Evolutionary conservation across 2,329 filamentous ascomycete genomes (phyloP), one percentile per base, ranked within the genome.

Genomic region (Exserohilum rostratum): DNA sequence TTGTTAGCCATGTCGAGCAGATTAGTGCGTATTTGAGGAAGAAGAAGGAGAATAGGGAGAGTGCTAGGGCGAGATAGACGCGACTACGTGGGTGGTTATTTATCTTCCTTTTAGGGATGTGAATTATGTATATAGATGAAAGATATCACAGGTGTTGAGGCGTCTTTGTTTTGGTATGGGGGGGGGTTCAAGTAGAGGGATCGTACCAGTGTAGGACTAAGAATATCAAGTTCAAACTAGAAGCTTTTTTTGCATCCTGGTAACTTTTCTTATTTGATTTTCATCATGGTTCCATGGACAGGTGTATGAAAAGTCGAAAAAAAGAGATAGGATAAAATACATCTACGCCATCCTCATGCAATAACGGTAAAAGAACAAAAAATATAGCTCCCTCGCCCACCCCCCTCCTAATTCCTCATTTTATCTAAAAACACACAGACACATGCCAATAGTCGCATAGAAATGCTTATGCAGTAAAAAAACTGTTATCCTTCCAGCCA

Each of bases 1-100:
- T 99, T 73, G 92, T 96, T 6, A 96, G 86, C 55, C 89, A 92
- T 70, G 86, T 95, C 68, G 93, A 98, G 74, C 93, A 96, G 78
- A 88, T 99, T 58, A 84, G 87, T 55, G 87, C 88, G 57, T 98
- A 90, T 73, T 81, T 96, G 61, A 88, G 87, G 69, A 87, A 67
- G 55, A 71, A 68, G 64, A 69, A 65, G 43, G 55, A 63, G 48
- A 54, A 34, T 18, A 56, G 52, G 25, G 64, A 58, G 47, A 50
- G 38, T 46, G 46, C 51, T 22, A 45, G 46, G 40, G 51, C 33
- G 2, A 20, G 46, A 22, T 49, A 43, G 35, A n/a, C n/a, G n/a
- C n/a, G n/a, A n/a, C n/a, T n/a, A n/a, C n/a, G n/a, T n/a, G n/a
- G n/a, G n/a, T n/a, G n/a, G n/a, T n/a, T 25, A 5, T 25, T 25